Conservation (phyloP, 2,329 filamentous ascomycete species). For the Monosporascus sp. region DNA sequence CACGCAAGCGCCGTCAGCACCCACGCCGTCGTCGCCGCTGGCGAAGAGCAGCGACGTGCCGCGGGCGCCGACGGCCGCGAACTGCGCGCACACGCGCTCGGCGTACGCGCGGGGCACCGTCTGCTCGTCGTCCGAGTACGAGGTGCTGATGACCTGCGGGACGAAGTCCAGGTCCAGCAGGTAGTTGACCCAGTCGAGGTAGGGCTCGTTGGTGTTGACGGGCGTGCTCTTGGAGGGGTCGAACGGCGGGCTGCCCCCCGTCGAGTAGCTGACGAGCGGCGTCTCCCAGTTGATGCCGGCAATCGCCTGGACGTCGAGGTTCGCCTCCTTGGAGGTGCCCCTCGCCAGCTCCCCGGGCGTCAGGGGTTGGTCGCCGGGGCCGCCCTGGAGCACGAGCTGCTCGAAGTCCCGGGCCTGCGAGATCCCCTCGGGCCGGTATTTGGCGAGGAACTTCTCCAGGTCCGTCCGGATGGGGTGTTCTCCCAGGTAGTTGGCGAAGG, state of each 20-base stretch:
- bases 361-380: conserved; percentile 23
- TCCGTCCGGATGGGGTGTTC: conserved; percentile 43
- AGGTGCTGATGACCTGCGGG: conserved; percentile 52
- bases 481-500: conserved; percentile 40
- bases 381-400: conserved; percentile 27
- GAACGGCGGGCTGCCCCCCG: conserved; percentile 27
- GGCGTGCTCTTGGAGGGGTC: conserved; percentile 16
- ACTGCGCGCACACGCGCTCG: conserved; percentile 44
- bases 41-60: conserved; percentile 46
- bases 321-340: conserved; percentile 21
- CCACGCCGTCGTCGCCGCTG: conserved; percentile 43
- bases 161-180: conserved; percentile 39
- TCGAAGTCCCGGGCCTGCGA: conserved; percentile 26
- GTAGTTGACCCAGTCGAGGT: conserved; percentile 47
- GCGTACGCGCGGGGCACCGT: conserved; percentile 48
- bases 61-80: conserved; percentile 47
- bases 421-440: conserved; percentile 30
- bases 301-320: conserved; percentile 26
- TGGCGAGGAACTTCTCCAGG: conserved; percentile 28
- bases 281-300: conserved; percentile 25
- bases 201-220: conserved; percentile 47
- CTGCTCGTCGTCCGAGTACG: conserved; percentile 54
- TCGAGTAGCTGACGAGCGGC: conserved; percentile 26
- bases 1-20: conserved; percentile 33
- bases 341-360: conserved; percentile 18